These are phyloP conservation scores for Talaromyces ruber DNA, from an alignment of 495 filamentous ascomycete genomes.

Conservation along the genomic window DNA sequence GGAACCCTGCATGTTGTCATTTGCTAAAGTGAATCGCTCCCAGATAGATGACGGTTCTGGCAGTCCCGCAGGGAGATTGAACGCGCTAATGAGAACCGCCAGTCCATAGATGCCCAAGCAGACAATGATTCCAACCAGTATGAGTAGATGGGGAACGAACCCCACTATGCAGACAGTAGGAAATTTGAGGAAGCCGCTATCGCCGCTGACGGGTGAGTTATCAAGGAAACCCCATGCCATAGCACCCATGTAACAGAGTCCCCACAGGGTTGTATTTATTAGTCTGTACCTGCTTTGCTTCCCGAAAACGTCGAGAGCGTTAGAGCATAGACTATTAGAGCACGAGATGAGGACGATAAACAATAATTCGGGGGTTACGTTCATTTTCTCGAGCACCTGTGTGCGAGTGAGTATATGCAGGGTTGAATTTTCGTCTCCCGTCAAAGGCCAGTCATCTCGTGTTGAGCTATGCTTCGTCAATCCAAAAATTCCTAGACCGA, in stretches of 20 bases:
- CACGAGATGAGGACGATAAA: conserved; percentile 79
- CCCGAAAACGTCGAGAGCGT: conserved; percentile 69
- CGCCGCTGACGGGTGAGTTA: conserved; percentile 39
- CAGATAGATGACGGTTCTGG: conserved; percentile 29
- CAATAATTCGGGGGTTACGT: conserved; percentile 84
- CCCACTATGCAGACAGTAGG: conserved; percentile 93
- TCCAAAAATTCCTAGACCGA: conserved; percentile 62
- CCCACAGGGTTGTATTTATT: conserved; percentile 82
- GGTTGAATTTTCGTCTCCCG: conserved; percentile 18
- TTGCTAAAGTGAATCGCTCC: conserved; percentile 54
- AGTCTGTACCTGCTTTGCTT: conserved; percentile 71
- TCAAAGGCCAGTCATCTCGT: conserved; percentile 10
- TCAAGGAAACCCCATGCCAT: conserved; percentile 62
- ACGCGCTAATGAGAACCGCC: conserved; percentile 65
- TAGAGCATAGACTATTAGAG: conserved; percentile 80
- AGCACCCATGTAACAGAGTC: conserved; percentile 73
- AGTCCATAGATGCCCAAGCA: conserved; percentile 69
- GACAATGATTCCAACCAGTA: conserved; percentile 65
- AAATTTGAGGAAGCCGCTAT: conserved; percentile 57
- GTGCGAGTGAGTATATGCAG: conserved; percentile 30
- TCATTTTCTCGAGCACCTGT: conserved; percentile 49
- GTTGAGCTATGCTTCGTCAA: conserved; percentile 26
- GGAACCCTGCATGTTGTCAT: conserved; percentile 87
- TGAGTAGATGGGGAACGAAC: conserved; percentile 85
- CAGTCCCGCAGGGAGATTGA: conserved; percentile 49